These are phyloP conservation scores for Hippophae gyantsensis DNA, from an alignment of 306 rosid species.

Conservation along the genomic window DNA sequence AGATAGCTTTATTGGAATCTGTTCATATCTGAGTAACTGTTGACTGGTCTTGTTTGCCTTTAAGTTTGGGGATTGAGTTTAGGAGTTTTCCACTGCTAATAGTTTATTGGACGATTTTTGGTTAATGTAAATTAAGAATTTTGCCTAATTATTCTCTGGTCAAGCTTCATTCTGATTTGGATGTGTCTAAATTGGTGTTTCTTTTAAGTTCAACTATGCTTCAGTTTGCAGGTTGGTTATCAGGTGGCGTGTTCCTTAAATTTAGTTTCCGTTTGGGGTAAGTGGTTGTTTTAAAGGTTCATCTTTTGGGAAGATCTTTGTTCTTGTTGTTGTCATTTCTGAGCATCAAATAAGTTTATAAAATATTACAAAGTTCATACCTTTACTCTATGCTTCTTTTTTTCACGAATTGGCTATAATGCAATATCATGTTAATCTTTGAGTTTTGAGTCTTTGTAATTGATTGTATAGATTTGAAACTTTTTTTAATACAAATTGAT, in stretches of 20 bases:
- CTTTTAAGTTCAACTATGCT: too few relatives aligned
- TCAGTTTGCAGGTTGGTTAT: too few relatives aligned
- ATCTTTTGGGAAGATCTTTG: too few relatives aligned
- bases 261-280: too few relatives aligned
- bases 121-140: constrained; percentile 7
- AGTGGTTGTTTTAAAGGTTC: too few relatives aligned
- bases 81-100: constrained; percentile 10
- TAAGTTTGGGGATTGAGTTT: constrained; percentile 21
- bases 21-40: constrained; percentile 19
- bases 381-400: background rate
- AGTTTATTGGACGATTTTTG: constrained; percentile 12
- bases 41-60: constrained; percentile 19
- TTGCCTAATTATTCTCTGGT: background rate
- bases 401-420: constrained; percentile 11
- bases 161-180: too few relatives aligned
- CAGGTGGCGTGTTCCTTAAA: too few relatives aligned
- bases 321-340: background rate
- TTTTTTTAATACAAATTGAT: constrained; percentile 3
- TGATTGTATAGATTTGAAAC: background rate
- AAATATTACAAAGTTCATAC: background rate
- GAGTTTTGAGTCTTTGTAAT: constrained; percentile 3
- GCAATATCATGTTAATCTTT: background rate
- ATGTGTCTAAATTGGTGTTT: too few relatives aligned
- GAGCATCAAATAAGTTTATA: background rate
- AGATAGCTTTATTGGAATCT: constrained; percentile 44